Base-by-base conservation (phyloP, 2,329 filamentous ascomycete species). In the Ceratocystis huliohia region DNA sequence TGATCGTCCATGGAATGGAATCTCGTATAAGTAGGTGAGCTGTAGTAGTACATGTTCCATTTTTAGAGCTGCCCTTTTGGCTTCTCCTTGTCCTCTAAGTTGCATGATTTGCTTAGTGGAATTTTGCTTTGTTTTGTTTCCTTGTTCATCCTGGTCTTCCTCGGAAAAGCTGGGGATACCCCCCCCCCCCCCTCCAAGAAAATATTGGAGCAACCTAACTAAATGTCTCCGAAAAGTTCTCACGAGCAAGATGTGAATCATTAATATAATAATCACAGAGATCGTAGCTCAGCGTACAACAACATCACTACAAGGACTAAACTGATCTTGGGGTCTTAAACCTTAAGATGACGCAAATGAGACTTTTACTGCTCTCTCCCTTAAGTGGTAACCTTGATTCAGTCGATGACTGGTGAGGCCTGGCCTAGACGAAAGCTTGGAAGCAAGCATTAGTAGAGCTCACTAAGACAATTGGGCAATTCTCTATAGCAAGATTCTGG, bases 11-110 rank as follows among this genome's bases (percentile, higher is more conserved):
- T 33, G 6, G 10, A 33, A 59, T 33, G 6, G n/a, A n/a, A 59
- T 30, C 56, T 59, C 56, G 56, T 59, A 59, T 59, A 59, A 57
- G 56, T 20, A 25, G n/a, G 30, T 17, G 33, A 17, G 56, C 33
- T 33, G 56, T 5, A 22, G 48, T 50, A 59, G 56, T 10, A 17
- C 56, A 59, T 33, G 15, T 20, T 59, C 56, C 56, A 59, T 37
- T 59, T 59, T 59, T 59, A 13, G 56, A 37, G 28, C 8, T 59
- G 56, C 17, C 56, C 33, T 37, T 20, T n/a, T 22, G 3, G 10
- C 46, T 20, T 33, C 28, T 17, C 1, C 5, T 15, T 59, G n/a
- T 25, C 10, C 20, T 53, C 2, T 8, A 59, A 59, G 28, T 59
- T 28, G 13, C 15, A 30, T 59, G n/a, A 59, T 33, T 37, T 33